phyloP scores from a whole-genome alignment of 148 eudicot species.

The Silene latifolia region DNA sequence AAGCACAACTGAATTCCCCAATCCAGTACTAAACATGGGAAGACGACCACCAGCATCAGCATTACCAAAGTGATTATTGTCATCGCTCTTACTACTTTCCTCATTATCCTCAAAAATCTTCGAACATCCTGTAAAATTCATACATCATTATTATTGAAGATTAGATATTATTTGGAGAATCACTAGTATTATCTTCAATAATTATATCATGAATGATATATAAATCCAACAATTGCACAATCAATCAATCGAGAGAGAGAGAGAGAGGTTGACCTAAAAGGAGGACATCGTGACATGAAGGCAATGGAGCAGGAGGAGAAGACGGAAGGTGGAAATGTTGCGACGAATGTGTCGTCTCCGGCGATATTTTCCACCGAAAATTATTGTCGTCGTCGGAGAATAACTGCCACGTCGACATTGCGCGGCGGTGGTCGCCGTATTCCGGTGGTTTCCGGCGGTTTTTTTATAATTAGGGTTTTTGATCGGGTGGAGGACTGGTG shows the following conservation, averaged over 20 bases:
- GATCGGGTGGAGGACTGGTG: not conserved
- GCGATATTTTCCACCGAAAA: constrained; percentile 64
- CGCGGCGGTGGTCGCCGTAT: constrained; percentile 16
- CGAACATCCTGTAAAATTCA: constrained; percentile 40
- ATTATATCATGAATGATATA: not conserved
- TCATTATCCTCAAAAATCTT: constrained; percentile 32
- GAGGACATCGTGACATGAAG: constrained; percentile 72
- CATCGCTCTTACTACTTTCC: constrained; percentile 3
- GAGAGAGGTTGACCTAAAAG: constrained; percentile 42
- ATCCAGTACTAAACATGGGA: constrained; percentile 53
- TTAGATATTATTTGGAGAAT: no score
- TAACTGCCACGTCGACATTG: constrained; percentile 70
- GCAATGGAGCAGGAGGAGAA: constrained; percentile 32
- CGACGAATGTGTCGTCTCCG: constrained; percentile 9
- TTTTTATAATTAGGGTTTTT: constrained; percentile 22
- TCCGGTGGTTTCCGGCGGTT: not conserved
- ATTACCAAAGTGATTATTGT: not conserved
- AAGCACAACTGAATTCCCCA: constrained; percentile 45
- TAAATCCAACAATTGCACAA: not conserved
- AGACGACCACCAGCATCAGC: constrained; percentile 12
- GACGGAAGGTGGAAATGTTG: constrained; percentile 15
- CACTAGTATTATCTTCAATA: no score
- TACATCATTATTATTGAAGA: no score
- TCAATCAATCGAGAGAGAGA: not conserved
- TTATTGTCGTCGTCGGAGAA: constrained; percentile 46